These are phyloP conservation scores for Chernovozyma sophiae-reginae DNA, from an alignment of 1,139 yeast genomes.

Conservation along the genomic window DNA sequence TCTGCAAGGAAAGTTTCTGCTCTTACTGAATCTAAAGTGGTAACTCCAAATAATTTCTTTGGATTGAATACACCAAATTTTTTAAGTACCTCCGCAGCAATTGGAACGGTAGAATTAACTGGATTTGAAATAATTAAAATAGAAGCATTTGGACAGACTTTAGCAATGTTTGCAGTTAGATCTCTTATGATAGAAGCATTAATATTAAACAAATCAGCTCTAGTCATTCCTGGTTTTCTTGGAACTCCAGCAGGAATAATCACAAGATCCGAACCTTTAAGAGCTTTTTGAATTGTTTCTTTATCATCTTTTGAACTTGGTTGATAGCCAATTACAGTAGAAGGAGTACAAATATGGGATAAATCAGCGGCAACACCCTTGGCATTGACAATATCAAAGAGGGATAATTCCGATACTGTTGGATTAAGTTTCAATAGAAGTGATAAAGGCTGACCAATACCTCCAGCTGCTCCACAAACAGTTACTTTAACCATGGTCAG, in stretches of 20 bases:
- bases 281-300: conserved; percentile 69
- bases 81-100: conserved; percentile 92
- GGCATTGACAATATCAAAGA: conserved; percentile 90
- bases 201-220: conserved; percentile 96
- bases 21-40: conserved; percentile 92
- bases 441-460: conserved; percentile 98
- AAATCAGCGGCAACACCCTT: conserved; percentile 98
- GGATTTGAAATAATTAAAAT: conserved; percentile 92
- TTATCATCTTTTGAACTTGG: conserved; percentile 68
- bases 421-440: conserved; percentile 83
- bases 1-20: conserved; percentile 74
- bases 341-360: conserved; percentile 88
- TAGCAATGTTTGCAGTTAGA: conserved; percentile 85
- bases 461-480: conserved; percentile 96
- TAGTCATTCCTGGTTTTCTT: conserved; percentile 99
- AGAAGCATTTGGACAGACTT: conserved; percentile 82
- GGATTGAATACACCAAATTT: conserved; percentile 86
- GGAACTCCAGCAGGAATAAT: conserved; percentile 99
- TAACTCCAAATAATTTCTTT: conserved; percentile 90
- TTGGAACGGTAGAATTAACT: conserved; percentile 97
- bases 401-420: conserved; percentile 77
- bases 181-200: conserved; percentile 95
- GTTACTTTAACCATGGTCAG: conserved; percentile 65
- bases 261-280: conserved; percentile 80
- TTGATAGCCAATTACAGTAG: conserved; percentile 75